Conservation (phyloP, 1,139 yeast genomes). For the Saccharomyces pastorianus region DNA sequence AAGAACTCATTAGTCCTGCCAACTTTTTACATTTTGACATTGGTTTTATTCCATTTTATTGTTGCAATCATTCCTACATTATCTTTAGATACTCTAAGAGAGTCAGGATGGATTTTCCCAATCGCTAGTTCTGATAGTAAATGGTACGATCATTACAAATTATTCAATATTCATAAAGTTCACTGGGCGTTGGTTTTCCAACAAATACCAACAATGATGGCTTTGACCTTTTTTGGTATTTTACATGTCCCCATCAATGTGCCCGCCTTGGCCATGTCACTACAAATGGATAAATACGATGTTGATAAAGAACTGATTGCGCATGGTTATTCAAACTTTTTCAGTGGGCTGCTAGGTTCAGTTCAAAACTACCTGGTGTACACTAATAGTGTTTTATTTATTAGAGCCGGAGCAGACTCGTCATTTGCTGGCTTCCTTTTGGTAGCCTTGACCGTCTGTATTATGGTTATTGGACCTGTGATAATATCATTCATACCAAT, state of each 20-base stretch:
- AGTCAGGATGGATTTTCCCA: constrained; percentile 74
- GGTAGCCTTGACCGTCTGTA: constrained; percentile 69
- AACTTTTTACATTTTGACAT: constrained; percentile 63
- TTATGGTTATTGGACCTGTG: constrained; percentile 84
- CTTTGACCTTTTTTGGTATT: constrained; percentile 89
- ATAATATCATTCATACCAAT: constrained; percentile 93
- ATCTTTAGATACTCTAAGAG: constrained; percentile 55
- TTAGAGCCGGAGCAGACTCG: constrained; percentile 89
- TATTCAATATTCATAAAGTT: constrained; percentile 62
- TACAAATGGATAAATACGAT: constrained; percentile 73
- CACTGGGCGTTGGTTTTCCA: constrained; percentile 62
- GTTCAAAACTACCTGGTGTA: constrained; percentile 91
- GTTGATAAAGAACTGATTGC: constrained; percentile 91
- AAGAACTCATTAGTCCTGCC: constrained; percentile 80
- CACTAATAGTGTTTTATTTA: constrained; percentile 85
- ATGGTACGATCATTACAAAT: constrained; percentile 78
- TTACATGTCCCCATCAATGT: constrained; percentile 95
- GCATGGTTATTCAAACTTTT: constrained; percentile 85
- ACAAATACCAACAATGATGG: constrained; percentile 88
- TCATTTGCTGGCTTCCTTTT: constrained; percentile 79
- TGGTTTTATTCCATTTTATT: constrained; percentile 58
- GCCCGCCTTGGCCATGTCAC: constrained; percentile 89
- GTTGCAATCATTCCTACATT: constrained; percentile 60
- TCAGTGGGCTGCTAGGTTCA: constrained; percentile 79
- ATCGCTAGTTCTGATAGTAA: constrained; percentile 55